phyloP scores from a whole-genome alignment of 768 basidiomycete genomes.

The Collybiopsis luxurians region DNA sequence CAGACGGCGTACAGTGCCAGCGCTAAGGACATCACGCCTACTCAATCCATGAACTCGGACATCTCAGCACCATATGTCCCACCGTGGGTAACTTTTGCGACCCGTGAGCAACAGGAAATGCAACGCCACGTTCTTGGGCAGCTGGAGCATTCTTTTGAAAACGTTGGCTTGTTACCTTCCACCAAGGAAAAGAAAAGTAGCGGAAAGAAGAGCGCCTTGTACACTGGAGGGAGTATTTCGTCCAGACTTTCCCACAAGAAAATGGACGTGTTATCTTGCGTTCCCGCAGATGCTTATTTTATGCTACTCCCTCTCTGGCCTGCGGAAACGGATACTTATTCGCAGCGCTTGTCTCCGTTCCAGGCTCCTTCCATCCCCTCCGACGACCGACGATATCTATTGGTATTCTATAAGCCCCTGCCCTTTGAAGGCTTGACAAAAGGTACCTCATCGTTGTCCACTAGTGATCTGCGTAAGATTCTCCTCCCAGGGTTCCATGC shows the following conservation, averaged over 20 bases:
- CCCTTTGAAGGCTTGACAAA: neutral
- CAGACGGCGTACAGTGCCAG: neutral
- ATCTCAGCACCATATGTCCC: neutral
- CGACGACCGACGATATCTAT: neutral
- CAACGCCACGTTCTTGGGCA: neutral
- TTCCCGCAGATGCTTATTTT: constrained; percentile 4
- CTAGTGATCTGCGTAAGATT: constrained; percentile 16
- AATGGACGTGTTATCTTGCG: neutral
- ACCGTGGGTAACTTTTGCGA: neutral
- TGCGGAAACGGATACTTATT: constrained; percentile 4
- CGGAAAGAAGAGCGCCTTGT: neutral
- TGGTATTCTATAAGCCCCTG: constrained; percentile 2
- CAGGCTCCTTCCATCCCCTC: neutral
- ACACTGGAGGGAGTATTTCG: neutral
- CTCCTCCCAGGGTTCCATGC: constrained; percentile 46
- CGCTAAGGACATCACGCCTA: neutral
- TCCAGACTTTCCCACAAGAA: neutral
- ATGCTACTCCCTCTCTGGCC: constrained; percentile 9
- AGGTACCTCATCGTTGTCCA: neutral
- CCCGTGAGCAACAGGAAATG: neutral
- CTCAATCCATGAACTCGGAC: constrained; percentile 1
- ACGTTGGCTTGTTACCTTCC: constrained; percentile 5
- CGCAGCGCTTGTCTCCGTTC: constrained; percentile 1
- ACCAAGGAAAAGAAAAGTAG: neutral
- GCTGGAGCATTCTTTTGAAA: constrained; percentile 7